Evolutionary conservation across 2,329 filamentous ascomycete species (phyloP).

Genomic region (Cryphonectria japonica): DNA sequence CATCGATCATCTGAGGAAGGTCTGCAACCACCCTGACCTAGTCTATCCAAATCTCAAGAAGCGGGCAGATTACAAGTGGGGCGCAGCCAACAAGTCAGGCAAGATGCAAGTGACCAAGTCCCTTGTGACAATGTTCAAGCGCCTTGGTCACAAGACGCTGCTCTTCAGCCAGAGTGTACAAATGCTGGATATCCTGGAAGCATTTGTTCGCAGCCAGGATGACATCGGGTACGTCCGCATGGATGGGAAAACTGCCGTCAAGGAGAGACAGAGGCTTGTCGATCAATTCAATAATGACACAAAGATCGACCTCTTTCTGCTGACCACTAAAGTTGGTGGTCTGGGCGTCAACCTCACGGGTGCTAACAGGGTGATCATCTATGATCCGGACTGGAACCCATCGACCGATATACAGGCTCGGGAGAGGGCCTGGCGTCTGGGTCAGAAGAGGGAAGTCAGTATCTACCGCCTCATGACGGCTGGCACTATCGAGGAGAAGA

Average conservation of each 20-base stretch:
- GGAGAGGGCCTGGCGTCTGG: constrained; percentile 92
- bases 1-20: constrained; percentile 90
- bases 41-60: constrained; percentile 61
- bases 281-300: constrained; percentile 89
- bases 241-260: constrained; percentile 91
- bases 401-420: constrained; percentile 95
- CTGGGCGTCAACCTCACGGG: constrained; percentile 93
- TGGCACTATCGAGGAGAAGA: constrained; percentile 98
- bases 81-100: constrained; percentile 77
- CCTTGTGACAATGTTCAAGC: constrained; percentile 85
- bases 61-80: constrained; percentile 75
- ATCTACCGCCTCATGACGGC: constrained; percentile 98
- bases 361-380: constrained; percentile 95
- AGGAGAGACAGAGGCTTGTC: constrained; percentile 84
- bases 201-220: constrained; percentile 70
- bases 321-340: constrained; percentile 95
- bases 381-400: constrained; percentile 98
- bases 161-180: constrained; percentile 92
- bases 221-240: constrained; percentile 80
- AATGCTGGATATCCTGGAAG: constrained; percentile 93
- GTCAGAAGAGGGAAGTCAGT: constrained; percentile 91
- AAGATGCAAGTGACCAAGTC: constrained; percentile 96
- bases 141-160: constrained; percentile 87
- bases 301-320: constrained; percentile 81
- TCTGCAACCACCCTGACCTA: constrained; percentile 96